Evolutionary conservation across 371 early-diverging fungal genomes (phyloP), one percentile per base, ranked within the genome.

Genomic region (Mortierella sp.): DNA sequence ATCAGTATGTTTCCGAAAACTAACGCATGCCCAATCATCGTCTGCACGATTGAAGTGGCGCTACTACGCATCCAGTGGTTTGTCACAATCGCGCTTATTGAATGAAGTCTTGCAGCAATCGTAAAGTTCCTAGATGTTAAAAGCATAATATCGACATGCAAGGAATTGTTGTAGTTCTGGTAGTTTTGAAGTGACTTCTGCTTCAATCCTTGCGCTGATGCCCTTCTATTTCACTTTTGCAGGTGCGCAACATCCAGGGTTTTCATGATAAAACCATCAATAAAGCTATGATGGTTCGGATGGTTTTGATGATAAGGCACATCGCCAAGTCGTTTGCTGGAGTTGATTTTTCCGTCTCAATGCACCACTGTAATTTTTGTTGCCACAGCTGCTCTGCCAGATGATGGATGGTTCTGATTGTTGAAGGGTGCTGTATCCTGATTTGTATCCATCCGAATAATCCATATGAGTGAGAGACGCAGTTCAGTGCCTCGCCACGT

Each of bases 371-470:
- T 29, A 19, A 31, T 26, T 54, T 54, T 2, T 31, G 29, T 31
- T 31, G 26, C 55, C 7, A 15, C 12, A 9, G 19, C 8, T 13
- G 15, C 55, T 54, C 29, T 12, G 55, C 28, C 12, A 4, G 55
- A 29, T 31, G 55, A 54, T 54, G 63, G 61, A 67, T 72, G 62
- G 66, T 58, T 58, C 19, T 58, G 42, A 7, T 3, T 22, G 19
- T 19, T 19, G 35, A n/a, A n/a, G n/a, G 22, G 8, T 35, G 13
- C n/a, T 37, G 17, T 12, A 12, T 19, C 23, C 5, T 60, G 43
- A 34, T 40, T 37, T 42, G 57, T 31, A 66, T 66, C 66, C 66
- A 57, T 55, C 56, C 64, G 61, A 60, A 32, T 28, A 49, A 34
- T 32, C 26, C 35, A 10, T 10, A 26, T 5, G 12, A 10, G 34